These are phyloP conservation scores for Pseudoscleropodium purum DNA, from an alignment of 225 moss, liverwort and hornwort genomes.

Conservation along the genomic window DNA sequence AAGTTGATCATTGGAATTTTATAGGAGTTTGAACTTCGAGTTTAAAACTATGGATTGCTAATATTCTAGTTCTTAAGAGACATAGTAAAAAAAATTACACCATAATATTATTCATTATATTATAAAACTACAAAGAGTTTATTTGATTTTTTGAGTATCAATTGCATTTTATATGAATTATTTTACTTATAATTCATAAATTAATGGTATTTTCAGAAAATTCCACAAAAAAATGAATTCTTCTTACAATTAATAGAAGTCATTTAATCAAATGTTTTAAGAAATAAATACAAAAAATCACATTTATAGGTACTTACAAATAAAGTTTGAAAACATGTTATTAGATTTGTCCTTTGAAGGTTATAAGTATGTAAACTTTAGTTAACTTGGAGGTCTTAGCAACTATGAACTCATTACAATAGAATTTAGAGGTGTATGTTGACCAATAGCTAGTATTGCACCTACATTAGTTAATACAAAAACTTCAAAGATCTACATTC, in stretches of 20 bases:
- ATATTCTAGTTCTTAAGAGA: neutral
- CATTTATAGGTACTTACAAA: neutral
- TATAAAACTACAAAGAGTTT: neutral
- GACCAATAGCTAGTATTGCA: neutral
- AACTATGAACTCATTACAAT: rapidly evolving
- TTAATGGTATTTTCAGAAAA: neutral
- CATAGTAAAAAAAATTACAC: rapidly evolving
- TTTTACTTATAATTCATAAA: neutral
- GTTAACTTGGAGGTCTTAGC: no score
- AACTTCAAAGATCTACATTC: neutral
- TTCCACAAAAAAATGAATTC: neutral
- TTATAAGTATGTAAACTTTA: no score
- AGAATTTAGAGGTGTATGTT: neutral
- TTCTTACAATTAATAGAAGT: neutral
- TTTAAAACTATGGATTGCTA: neutral
- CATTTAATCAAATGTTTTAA: no score
- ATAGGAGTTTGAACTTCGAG: neutral
- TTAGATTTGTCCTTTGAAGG: neutral
- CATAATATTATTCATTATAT: neutral
- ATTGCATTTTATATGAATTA: neutral
- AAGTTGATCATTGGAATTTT: neutral
- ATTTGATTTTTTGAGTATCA: neutral
- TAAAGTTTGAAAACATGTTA: neutral
- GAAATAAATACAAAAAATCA: no score
- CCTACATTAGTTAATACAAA: neutral